phyloP scores from a whole-genome alignment of 306 rosid genomes.

The Casuarina equisetifolia region DNA sequence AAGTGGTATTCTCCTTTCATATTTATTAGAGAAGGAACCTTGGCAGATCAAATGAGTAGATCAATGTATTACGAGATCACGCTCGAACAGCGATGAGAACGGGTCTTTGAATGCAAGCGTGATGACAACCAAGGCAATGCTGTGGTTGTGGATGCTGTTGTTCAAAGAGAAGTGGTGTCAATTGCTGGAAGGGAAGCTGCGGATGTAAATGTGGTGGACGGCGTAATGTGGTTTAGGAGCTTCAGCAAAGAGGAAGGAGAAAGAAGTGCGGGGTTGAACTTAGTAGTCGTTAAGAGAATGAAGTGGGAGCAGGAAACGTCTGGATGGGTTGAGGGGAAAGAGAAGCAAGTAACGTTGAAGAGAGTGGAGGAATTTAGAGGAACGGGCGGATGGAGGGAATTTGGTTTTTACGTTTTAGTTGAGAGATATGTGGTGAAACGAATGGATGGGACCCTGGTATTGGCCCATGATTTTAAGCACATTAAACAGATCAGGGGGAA shows the following conservation, averaged over 20 bases:
- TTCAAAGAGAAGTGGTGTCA: conserved; percentile 43
- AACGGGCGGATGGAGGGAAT: conserved; percentile 27
- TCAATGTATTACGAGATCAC: conserved; percentile 64
- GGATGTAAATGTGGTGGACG: conserved; percentile 16
- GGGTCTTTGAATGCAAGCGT: conserved; percentile 37
- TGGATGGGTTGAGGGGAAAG: conserved; percentile 20
- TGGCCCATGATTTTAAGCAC: conserved; percentile 38
- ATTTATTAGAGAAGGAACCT: conserved; percentile 59
- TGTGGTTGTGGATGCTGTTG: conserved; percentile 49
- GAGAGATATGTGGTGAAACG: conserved; percentile 41
- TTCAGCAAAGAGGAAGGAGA: conserved; percentile 4
- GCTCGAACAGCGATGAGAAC: conserved; percentile 70
- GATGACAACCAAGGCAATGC: background rate
- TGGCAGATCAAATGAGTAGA: conserved; percentile 43
- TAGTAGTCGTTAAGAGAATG: conserved; percentile 32
- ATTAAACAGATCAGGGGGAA: conserved; percentile 35
- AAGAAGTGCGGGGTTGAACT: conserved; percentile 21
- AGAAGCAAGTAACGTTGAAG: conserved; percentile 10
- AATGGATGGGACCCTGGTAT: conserved; percentile 36
- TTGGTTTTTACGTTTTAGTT: conserved; percentile 39
- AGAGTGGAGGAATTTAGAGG: conserved; percentile 37
- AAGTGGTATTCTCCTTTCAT: conserved; percentile 74
- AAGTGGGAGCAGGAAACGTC: conserved; percentile 41
- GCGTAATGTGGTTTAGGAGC: conserved; percentile 34
- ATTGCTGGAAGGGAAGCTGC: conserved; percentile 39